phyloP scores from a whole-genome alignment of 331 rosid genomes.

The Pyrus hybrid region DNA sequence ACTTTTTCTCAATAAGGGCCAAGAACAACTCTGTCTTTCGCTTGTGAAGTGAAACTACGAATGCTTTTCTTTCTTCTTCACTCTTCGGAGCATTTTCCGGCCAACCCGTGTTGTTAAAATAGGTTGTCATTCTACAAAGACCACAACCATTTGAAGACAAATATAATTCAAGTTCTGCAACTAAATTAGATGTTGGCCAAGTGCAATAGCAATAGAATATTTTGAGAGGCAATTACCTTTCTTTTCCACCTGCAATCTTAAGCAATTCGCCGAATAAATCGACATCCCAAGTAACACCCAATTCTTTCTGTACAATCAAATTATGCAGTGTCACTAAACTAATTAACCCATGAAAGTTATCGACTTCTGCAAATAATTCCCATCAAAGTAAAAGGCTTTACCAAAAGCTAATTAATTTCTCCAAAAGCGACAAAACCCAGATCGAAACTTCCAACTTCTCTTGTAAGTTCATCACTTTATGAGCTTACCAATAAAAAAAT shows the following conservation, averaged over 20 bases:
- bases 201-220: not conserved
- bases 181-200: not conserved
- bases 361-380: not conserved
- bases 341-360: not conserved
- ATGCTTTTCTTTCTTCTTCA: slow-evolving; percentile 75
- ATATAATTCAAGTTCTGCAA: not conserved
- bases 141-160: not conserved
- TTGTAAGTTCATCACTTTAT: not conserved
- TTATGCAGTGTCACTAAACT: not conserved
- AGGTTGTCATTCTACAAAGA: slow-evolving; percentile 81
- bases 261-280: slow-evolving; percentile 96
- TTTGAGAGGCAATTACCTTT: slow-evolving; percentile 39
- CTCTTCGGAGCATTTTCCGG: slow-evolving; percentile 72
- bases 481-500: not conserved
- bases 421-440: not conserved
- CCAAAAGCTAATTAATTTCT: not conserved
- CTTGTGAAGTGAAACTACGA: slow-evolving; percentile 90
- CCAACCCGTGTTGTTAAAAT: slow-evolving; percentile 91
- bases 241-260: slow-evolving; percentile 98
- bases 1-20: slow-evolving; percentile 87
- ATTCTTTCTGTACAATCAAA: slow-evolving; percentile 56
- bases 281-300: slow-evolving; percentile 92
- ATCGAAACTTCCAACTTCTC: not conserved
- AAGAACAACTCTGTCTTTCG: slow-evolving; percentile 88
- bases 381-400: not conserved